phyloP scores from a whole-genome alignment of 306 rosid species.

The Begonia masoniana region DNA sequence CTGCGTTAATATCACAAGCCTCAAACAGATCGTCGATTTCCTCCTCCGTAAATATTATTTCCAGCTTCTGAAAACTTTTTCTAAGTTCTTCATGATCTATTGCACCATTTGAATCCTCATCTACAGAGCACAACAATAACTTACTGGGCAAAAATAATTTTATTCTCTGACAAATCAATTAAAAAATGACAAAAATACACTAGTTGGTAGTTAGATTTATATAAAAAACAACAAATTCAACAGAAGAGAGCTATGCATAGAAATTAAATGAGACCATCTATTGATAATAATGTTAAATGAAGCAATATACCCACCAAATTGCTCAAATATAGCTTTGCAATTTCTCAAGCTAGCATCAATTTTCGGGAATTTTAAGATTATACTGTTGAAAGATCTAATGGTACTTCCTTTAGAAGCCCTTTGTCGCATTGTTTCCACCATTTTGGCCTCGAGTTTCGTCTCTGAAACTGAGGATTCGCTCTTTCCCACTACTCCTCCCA shows the following conservation, averaged over 20 bases:
- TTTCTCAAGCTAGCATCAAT: conserved; percentile 76
- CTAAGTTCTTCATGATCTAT: conserved; percentile 58
- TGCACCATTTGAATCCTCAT: conserved; percentile 70
- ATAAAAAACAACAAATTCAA: no score
- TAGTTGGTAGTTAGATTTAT: no score
- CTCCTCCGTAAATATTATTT: conserved; percentile 43
- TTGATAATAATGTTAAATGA: no score
- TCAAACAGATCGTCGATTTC: conserved; percentile 62
- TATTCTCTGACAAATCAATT: no score
- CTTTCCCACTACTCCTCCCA: conserved; percentile 65
- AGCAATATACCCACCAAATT: conserved; percentile 50
- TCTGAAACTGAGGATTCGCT: conserved; percentile 30
- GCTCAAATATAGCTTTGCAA: conserved; percentile 64
- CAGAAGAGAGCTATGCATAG: no score
- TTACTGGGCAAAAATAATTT: no score
- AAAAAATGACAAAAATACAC: no score
- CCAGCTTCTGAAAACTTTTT: conserved; percentile 46
- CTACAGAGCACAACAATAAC: conserved; percentile 11
- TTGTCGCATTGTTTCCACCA: conserved; percentile 63
- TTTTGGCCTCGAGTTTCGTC: conserved; percentile 67
- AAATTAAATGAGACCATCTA: no score
- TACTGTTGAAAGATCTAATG: conserved; percentile 61
- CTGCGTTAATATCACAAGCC: conserved; percentile 75
- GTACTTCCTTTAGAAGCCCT: conserved; percentile 55
- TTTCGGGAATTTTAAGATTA: conserved; percentile 88